Evolutionary conservation across 768 basidiomycete species (phyloP), one percentile per base, ranked within the genome.

Genomic region (Termitomyces titanicus): DNA sequence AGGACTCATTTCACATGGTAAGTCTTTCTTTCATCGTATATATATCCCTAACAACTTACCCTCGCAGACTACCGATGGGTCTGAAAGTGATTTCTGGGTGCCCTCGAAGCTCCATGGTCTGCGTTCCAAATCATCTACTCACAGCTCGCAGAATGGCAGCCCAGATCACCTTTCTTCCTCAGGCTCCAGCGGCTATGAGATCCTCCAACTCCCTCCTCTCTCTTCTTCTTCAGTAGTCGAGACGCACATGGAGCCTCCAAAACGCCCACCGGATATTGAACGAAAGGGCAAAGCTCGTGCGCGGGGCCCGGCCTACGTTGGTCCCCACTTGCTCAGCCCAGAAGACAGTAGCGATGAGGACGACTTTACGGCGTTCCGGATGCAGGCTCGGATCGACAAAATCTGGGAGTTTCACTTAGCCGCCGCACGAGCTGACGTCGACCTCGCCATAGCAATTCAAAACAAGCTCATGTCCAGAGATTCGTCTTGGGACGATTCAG

Each of bases 321-420:
- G 72, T 2, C 73, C 74, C 7, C 67, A 65, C 34, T 55, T 74
- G 49, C 60, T 52, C 58, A 72, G 63, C 61, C 63, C 64, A 51
- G 65, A 65, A 40, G 69, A 72, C 46, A 69, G 65, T 37, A 66
- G 61, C 27, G 63, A 71, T 31, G 74, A 74, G 44, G 73, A 69
- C 31, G 71, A 74, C 10, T 77, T 78, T 45, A 74, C 75, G 51
- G 65, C 66, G 33, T 78, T 72, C 64, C 79, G 80, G 56, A 73
- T 78, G 66, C 65, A 74, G 20, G 71, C 72, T 3, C 76, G 80
- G 51, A 67, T 79, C 56, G 47, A 68, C 37, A 77, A 81, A 69
- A 75, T 82, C 57, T 70, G 74, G 53, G 68, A 83, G 66, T 78
- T 84, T 74, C 72, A 81, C 68, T 71, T 69, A 55, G 69, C 69